Base-by-base conservation (phyloP, 2,329 filamentous ascomycete genomes). In the Apiospora rasikravindrae region DNA sequence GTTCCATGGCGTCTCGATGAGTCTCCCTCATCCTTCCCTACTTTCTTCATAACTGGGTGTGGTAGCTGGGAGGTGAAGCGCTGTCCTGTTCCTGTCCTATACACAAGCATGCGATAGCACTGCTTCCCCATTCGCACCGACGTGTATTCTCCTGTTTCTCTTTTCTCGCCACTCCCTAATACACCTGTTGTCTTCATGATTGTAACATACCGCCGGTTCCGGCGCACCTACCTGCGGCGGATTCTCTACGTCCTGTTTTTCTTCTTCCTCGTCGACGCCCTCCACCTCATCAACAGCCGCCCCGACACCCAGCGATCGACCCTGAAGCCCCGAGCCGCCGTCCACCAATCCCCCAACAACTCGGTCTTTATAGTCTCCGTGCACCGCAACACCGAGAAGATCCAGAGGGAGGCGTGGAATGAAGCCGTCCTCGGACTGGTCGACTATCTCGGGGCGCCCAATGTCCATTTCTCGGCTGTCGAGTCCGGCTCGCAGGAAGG, bases 401-500 rank as follows among this genome's bases (percentile, higher is more conserved):
- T 93, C 29, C 84, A 93, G 4, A 86, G 88, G 22, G 83, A 81
- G 11, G 85, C 89, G 72, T 93, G 91, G 91, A 89, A 86, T 74
- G 80, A 86, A 19, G 89, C 88, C 2, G 81, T 93, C 1, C 73
- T 91, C 0, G 83, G 86, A 2, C 82, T 93, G 40, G 85, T 88
- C 45, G 82, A 86, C 73, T 83, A 86, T 61, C 82, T 93, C 7
- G 91, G 92, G 0, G 79, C 86, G 1, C 86, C 88, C 22, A 92
- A 92, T 77, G 87, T 93, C 4, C 92, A 88, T 78, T 85, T 94
- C 71, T 89, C 88, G 45, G 87, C 93, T 26, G 87, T 91, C 76
- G 91, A 93, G 80, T 91, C 89, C 69, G 91, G 91, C 2, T 92
- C 90, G 72, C 90, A 88, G 80, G 92, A 94, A 79, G 82, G 89